Conservation (phyloP, 1,284 basidiomycete genomes). For the Trametes versicolor region DNA sequence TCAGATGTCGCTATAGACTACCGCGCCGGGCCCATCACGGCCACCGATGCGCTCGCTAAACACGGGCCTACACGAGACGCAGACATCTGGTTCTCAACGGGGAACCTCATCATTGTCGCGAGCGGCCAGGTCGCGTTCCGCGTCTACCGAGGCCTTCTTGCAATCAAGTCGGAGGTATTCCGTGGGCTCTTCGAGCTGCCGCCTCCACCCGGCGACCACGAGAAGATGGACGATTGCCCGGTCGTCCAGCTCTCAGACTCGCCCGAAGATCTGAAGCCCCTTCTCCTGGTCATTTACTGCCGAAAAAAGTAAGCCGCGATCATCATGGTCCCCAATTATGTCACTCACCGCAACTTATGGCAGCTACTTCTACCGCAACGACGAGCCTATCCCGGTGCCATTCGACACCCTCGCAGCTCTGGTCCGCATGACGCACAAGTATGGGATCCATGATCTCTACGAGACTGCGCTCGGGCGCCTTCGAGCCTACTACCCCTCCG, state of each 20-base stretch:
- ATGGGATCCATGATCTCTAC: constrained; percentile 18
- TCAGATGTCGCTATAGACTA: neutral
- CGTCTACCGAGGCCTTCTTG: constrained; percentile 30
- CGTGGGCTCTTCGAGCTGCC: constrained; percentile 31
- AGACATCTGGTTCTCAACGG: constrained; percentile 19
- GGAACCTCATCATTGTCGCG: constrained; percentile 25
- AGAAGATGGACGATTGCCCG: constrained; percentile 29
- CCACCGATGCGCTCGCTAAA: neutral
- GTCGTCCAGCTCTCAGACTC: constrained; percentile 29
- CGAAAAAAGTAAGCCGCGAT: constrained; percentile 19
- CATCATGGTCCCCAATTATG: neutral
- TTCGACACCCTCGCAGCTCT: constrained; percentile 21
- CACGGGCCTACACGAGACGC: neutral
- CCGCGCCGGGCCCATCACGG: neutral
- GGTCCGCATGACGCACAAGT: constrained; percentile 31
- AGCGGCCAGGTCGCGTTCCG: constrained; percentile 19
- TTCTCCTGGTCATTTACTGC: constrained; percentile 26
- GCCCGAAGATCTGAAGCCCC: constrained; percentile 26
- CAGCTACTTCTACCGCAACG: constrained; percentile 22
- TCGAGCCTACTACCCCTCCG: constrained; percentile 20
- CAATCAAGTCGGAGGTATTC: constrained; percentile 33
- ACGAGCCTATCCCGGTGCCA: constrained; percentile 7
- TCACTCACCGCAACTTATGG: no score
- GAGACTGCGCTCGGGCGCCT: constrained; percentile 25
- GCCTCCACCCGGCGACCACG: constrained; percentile 15